These are phyloP conservation scores for Aspergillus melleus DNA, from an alignment of 2,329 filamentous ascomycete genomes.

Conservation along the genomic window DNA sequence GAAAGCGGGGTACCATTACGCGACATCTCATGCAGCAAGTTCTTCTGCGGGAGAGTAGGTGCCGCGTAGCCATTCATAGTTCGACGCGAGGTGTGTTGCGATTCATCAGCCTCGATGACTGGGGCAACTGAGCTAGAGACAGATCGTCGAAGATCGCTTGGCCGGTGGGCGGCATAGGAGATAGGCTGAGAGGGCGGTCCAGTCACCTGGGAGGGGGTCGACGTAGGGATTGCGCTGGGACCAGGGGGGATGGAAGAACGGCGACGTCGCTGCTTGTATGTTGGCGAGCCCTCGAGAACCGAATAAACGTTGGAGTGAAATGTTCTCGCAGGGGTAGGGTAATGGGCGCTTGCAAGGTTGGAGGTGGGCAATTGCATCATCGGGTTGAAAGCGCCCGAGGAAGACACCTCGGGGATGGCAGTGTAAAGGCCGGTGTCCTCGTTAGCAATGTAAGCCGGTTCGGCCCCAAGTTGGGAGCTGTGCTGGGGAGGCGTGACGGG, in stretches of 20 bases:
- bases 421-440: slow-evolving; percentile 97
- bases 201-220: slow-evolving; percentile 50
- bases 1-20: slow-evolving; percentile 88
- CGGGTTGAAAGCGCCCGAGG: slow-evolving; percentile 74
- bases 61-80: slow-evolving; percentile 70
- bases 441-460: slow-evolving; percentile 96
- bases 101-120: slow-evolving; percentile 76
- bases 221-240: slow-evolving; percentile 66
- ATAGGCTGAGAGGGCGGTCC: slow-evolving; percentile 39
- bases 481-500: slow-evolving; percentile 95
- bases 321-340: slow-evolving; percentile 66
- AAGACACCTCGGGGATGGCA: slow-evolving; percentile 82
- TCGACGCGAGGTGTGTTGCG: slow-evolving; percentile 72
- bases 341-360: slow-evolving; percentile 77
- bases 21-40: slow-evolving; percentile 75
- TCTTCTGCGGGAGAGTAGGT: slow-evolving; percentile 73
- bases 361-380: slow-evolving; percentile 90
- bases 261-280: slow-evolving; percentile 94
- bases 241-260: slow-evolving; percentile 88
- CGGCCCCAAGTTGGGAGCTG: slow-evolving; percentile 73
- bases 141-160: slow-evolving; percentile 87
- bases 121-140: slow-evolving; percentile 85
- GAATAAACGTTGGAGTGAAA: slow-evolving; percentile 82
- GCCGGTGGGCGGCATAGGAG: slow-evolving; percentile 67
- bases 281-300: slow-evolving; percentile 95